phyloP scores from a whole-genome alignment of 1,284 basidiomycete species.

The Ganoderma leucocontextum region DNA sequence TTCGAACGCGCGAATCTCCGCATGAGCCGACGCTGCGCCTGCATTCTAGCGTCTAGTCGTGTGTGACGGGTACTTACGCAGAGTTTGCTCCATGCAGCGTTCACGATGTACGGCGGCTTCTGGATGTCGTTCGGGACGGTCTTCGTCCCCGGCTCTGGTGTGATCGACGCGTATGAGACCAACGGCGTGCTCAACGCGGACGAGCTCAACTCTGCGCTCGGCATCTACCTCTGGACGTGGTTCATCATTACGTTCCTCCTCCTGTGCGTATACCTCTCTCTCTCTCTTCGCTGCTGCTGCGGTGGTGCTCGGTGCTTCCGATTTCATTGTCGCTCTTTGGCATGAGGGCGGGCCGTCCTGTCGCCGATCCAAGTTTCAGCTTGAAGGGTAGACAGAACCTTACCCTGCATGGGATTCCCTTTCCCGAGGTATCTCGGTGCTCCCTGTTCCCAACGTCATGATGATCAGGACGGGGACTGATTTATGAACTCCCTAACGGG shows the following conservation, averaged over 20 bases:
- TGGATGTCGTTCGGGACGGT: slow-evolving; percentile 83
- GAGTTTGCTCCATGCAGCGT: slow-evolving; percentile 61
- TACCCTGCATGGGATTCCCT: not conserved
- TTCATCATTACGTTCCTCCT: slow-evolving; percentile 74
- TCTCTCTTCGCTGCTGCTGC: not conserved
- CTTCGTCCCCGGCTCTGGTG: slow-evolving; percentile 69
- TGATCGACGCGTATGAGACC: slow-evolving; percentile 60
- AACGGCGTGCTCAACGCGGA: slow-evolving; percentile 16
- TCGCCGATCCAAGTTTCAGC: not conserved
- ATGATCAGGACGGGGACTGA: not conserved
- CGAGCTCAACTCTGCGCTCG: slow-evolving; percentile 66
- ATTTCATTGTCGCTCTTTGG: not conserved
- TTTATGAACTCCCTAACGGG: no score
- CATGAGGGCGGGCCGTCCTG: not conserved
- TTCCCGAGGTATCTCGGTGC: not conserved
- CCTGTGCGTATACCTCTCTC: slow-evolving; percentile 50
- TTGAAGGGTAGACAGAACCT: not conserved
- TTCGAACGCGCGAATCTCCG: slow-evolving; percentile 7
- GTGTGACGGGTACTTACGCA: slow-evolving; percentile 10
- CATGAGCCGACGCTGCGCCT: not conserved
- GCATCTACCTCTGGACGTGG: slow-evolving; percentile 75
- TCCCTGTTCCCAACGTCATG: not conserved
- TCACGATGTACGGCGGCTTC: slow-evolving; percentile 85
- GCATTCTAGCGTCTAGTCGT: not conserved
- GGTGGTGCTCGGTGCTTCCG: not conserved